Evolutionary conservation across 2,329 filamentous ascomycete species (phyloP).

Genomic region (Colletotrichum echinochloae): DNA sequence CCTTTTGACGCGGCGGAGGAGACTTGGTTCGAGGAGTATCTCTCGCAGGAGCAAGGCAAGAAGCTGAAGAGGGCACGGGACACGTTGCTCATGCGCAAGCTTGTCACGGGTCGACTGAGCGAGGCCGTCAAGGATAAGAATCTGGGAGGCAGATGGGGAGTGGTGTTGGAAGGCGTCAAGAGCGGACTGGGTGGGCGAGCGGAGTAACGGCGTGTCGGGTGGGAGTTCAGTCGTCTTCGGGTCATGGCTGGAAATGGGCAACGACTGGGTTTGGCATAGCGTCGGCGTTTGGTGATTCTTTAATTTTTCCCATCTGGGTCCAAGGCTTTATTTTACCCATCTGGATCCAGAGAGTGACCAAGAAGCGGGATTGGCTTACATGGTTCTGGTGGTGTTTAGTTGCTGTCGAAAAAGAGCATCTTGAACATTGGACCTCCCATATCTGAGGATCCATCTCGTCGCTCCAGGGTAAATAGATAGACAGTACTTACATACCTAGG

Average conservation of each 20-base stretch:
- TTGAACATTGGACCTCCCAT: no score
- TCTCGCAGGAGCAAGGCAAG: conserved; percentile 74
- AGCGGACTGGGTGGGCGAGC: conserved; percentile 50
- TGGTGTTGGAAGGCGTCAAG: conserved; percentile 64
- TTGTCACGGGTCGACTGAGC: conserved; percentile 72
- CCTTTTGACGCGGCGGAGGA: conserved; percentile 80
- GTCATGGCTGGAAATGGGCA: neutral
- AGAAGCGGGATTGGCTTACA: neutral
- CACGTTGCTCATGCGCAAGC: conserved; percentile 78
- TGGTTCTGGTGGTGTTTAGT: no score
- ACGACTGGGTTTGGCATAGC: conserved; percentile 34
- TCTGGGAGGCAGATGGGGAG: conserved; percentile 60
- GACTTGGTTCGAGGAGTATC: conserved; percentile 77
- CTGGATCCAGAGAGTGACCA: neutral
- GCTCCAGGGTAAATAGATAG: no score
- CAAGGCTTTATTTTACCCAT: no score
- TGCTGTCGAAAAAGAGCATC: neutral
- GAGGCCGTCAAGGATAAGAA: conserved; percentile 60
- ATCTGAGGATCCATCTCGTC: no score
- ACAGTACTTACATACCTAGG: no score
- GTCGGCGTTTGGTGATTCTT: conserved; percentile 29
- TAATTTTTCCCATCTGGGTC: no score
- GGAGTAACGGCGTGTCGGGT: neutral
- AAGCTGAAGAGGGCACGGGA: conserved; percentile 75
- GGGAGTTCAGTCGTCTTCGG: no score